Base-by-base conservation (phyloP, 148 eudicot genomes). In the Oxyria digyna region DNA sequence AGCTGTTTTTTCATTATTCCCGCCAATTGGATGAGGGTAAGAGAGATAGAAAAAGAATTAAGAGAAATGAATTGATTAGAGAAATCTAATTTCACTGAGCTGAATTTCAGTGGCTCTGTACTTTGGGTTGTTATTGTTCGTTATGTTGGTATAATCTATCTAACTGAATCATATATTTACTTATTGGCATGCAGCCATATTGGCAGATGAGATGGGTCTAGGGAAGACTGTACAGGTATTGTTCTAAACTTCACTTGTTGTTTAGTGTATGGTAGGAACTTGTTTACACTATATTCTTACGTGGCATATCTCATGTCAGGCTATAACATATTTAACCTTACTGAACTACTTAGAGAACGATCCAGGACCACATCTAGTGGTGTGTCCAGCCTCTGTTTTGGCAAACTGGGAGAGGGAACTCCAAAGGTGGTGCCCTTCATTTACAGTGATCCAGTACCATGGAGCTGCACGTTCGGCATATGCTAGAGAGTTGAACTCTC, bases 181-280 rank as follows among this genome's bases (percentile, higher is more conserved):
- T 26, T 68, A 72, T 67, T 69, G 12, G 72, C 66, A 8, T 85
- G 86, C 96, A 93, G 98, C 98, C 54, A 93, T 93, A 78, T 84
- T 93, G 82, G 98, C 98, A 24, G 98, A 93, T 79, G 98, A 93
- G 82, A 93, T 93, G 98, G 98, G 98, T 69, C 96, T 93, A 76
- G 98, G 98, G 37, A 93, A 93, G 81, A 93, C 98, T 63, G 80
- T 93, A 75, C 98, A 93, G 96, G 98, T 93, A 74, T 43, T 13
- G 18, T 71, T 15, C 26, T 6, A 4, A 29, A 31, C 20, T 27
- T 27, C 14, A 18, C 18, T 59, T 59, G 18, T 29, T 59, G 13
- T 29, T 15, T 11, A 13, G 12, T 59, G 15, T 4, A 4, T 59
- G 8, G 27, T 59, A 31, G 18, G 37, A 59, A 59, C 65, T 59